Evolutionary conservation across 176 grass and related monocot species (phyloP).

Genomic region (Oryza punctata): DNA sequence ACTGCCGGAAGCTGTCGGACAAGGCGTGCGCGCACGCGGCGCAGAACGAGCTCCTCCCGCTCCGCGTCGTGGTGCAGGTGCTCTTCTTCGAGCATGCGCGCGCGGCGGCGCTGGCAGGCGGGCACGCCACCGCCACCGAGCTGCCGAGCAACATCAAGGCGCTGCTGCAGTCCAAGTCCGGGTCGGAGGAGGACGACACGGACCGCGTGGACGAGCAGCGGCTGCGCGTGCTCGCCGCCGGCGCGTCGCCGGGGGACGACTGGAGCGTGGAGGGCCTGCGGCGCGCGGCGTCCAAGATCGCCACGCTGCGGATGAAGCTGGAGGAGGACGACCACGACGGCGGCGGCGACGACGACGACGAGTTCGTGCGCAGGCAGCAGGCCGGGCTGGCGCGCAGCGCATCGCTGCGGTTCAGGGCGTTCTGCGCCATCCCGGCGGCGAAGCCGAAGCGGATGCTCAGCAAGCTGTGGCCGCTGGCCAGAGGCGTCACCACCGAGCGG

Average conservation of each 20-base stretch:
- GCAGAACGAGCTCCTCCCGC: constrained; percentile 89
- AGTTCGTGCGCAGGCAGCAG: constrained; percentile 54
- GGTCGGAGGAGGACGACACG: constrained; percentile 46
- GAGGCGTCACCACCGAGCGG: constrained; percentile 57
- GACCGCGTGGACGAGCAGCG: constrained; percentile 53
- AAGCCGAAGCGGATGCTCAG: constrained; percentile 81
- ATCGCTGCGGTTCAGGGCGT: constrained; percentile 74
- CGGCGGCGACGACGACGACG: constrained; percentile 36
- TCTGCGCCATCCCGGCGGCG: constrained; percentile 76
- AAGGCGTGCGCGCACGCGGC: constrained; percentile 86
- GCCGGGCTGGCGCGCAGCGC: constrained; percentile 60
- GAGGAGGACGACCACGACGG: constrained; percentile 62
- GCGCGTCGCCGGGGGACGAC: constrained; percentile 45
- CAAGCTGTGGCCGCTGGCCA: constrained; percentile 72
- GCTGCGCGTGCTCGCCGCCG: constrained; percentile 47
- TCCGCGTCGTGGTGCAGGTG: constrained; percentile 90
- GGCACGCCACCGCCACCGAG: constrained; percentile 30
- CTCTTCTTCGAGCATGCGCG: constrained; percentile 97
- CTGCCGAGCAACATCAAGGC: constrained; percentile 70
- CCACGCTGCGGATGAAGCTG: constrained; percentile 92
- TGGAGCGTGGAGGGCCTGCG: constrained; percentile 72
- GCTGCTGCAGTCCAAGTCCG: constrained; percentile 62
- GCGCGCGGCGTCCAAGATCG: constrained; percentile 67
- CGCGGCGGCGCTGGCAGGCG: constrained; percentile 48
- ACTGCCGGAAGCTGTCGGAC: constrained; percentile 91